Percentiles rank a stretch among this genome's conserved stretches.
These are phyloP conservation scores for Penicillium sp. DNA, from an alignment of 2,329 filamentous ascomycete genomes.

Conservation along the genomic window DNA sequence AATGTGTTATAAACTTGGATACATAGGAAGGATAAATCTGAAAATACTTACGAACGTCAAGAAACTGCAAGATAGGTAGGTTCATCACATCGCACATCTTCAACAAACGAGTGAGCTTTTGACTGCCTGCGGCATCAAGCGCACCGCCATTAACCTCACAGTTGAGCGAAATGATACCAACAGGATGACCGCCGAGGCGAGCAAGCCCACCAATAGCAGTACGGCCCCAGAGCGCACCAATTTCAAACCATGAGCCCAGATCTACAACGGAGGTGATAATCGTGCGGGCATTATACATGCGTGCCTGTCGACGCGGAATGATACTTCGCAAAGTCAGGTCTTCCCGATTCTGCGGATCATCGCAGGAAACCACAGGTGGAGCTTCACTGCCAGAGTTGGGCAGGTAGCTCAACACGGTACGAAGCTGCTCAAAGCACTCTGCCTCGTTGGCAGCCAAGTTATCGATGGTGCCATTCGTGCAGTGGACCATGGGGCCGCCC, in stretches of 20 bases:
- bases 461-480: conserved; percentile 67
- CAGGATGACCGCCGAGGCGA: conserved; percentile 57
- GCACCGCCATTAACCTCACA: conserved; percentile 65
- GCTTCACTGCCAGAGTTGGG: conserved; percentile 59
- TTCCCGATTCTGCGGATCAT: conserved; percentile 54
- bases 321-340: conserved; percentile 56
- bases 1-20: conserved; percentile 9
- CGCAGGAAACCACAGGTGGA: conserved; percentile 52
- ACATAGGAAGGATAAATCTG: background rate
- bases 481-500: conserved; percentile 63
- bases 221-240: conserved; percentile 63
- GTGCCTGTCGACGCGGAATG: conserved; percentile 58
- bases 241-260: conserved; percentile 62
- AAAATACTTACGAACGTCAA: conserved; percentile 57
- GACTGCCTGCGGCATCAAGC: conserved; percentile 61
- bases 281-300: conserved; percentile 62
- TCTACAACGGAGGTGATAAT: conserved; percentile 63
- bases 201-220: conserved; percentile 64
- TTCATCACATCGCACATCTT: conserved; percentile 69
- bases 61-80: conserved; percentile 63
- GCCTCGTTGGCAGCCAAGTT: conserved; percentile 63
- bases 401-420: conserved; percentile 59
- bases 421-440: conserved; percentile 64
- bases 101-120: conserved; percentile 62
- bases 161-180: conserved; percentile 63